These are phyloP conservation scores for Pyricularia sp. DNA, from an alignment of 2,329 filamentous ascomycete genomes.

Conservation along the genomic window DNA sequence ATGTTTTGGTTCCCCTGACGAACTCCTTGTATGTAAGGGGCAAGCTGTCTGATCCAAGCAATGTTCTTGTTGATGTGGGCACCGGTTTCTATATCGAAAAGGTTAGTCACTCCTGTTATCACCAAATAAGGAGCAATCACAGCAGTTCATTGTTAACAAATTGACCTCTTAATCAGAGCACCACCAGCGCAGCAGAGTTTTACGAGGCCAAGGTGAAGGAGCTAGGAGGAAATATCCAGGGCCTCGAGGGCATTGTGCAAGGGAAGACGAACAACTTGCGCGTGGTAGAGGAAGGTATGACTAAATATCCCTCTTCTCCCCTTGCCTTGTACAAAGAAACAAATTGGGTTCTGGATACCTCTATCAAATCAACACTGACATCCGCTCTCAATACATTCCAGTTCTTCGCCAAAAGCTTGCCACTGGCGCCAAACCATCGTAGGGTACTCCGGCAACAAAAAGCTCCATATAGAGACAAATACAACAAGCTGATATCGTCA, in stretches of 20 bases:
- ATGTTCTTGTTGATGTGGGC: constrained; percentile 61
- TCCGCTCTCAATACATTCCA: constrained; percentile 10
- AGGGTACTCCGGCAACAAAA: neutral
- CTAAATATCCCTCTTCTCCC: constrained; percentile 3
- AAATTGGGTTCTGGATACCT: neutral
- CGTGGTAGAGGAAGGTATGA: constrained; percentile 75
- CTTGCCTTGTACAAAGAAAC: neutral
- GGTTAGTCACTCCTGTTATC: constrained; percentile 32
- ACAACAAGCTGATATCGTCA: neutral
- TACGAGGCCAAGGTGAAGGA: constrained; percentile 48
- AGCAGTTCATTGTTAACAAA: neutral
- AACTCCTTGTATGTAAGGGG: constrained; percentile 92
- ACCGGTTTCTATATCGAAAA: constrained; percentile 96
- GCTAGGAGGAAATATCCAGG: constrained; percentile 42
- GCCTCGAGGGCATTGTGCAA: constrained; percentile 47
- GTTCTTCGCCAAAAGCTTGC: constrained; percentile 29
- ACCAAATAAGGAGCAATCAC: neutral
- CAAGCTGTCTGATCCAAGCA: constrained; percentile 4
- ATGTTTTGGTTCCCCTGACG: constrained; percentile 84
- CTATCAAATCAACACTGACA: neutral
- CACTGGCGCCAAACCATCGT: neutral
- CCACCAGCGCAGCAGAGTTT: constrained; percentile 44
- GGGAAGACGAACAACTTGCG: constrained; percentile 76
- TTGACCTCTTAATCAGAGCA: constrained; percentile 25
- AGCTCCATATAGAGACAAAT: neutral